phyloP scores from a whole-genome alignment of 2,329 filamentous ascomycete genomes.

The Rhinocladiella similis region DNA sequence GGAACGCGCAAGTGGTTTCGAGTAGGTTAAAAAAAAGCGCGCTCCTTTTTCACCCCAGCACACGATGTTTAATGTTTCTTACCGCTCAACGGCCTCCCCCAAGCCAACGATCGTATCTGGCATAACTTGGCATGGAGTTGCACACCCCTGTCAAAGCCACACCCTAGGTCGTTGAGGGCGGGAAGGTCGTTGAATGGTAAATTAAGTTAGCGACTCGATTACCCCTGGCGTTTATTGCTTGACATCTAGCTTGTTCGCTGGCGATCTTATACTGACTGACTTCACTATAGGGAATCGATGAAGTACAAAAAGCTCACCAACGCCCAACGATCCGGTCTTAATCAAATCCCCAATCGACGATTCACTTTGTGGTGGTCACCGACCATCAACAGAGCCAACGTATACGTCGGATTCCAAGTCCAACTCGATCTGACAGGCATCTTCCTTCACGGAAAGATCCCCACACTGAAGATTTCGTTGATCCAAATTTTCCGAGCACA shows the following conservation, averaged over 20 bases:
- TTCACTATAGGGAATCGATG: slow-evolving; percentile 63
- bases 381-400: slow-evolving; percentile 48
- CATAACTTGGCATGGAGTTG: too few species aligned
- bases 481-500: slow-evolving; percentile 95
- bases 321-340: slow-evolving; percentile 91
- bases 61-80: too few species aligned
- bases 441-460: slow-evolving; percentile 98
- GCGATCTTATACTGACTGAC: not conserved
- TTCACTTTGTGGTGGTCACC: slow-evolving; percentile 96
- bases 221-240: too few species aligned
- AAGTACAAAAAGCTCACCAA: slow-evolving; percentile 99
- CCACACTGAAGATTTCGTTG: slow-evolving; percentile 93
- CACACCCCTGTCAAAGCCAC: too few species aligned
- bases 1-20: slow-evolving; percentile 59
- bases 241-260: not conserved
- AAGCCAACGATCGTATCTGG: too few species aligned
- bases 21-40: slow-evolving; percentile 46
- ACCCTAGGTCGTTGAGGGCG: slow-evolving; percentile 35
- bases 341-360: slow-evolving; percentile 97
- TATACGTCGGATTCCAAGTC: slow-evolving; percentile 99
- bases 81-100: too few species aligned
- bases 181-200: slow-evolving; percentile 8
- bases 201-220: too few species aligned
- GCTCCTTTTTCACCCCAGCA: slow-evolving; percentile 23
- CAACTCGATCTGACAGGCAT: slow-evolving; percentile 97